Conservation (phyloP, 1,284 basidiomycete genomes). For the Ceratobasidium sp. region DNA sequence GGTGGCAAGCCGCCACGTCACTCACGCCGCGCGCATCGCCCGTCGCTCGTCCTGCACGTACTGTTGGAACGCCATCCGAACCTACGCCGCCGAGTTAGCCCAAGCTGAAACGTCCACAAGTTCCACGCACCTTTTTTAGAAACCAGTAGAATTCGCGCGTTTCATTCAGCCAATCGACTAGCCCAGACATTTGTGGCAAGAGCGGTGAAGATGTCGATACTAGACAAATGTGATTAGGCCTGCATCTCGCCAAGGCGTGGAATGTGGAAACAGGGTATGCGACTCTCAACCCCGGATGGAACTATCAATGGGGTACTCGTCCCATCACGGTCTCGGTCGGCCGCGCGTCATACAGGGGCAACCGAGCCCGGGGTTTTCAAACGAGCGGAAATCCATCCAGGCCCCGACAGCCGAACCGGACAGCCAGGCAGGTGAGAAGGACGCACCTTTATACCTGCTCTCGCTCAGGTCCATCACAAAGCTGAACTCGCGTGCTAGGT, state of each 20-base stretch:
- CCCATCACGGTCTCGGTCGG: slow-evolving; percentile 2
- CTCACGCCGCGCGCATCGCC: slow-evolving; percentile 6
- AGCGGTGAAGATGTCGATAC: slow-evolving; percentile 75
- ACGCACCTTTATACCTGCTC: slow-evolving; percentile 71
- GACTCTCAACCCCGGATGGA: slow-evolving; percentile 8
- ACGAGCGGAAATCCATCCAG: neutral
- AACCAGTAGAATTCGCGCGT: slow-evolving; percentile 71
- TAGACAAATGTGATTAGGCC: slow-evolving; percentile 51
- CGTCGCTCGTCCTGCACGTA: slow-evolving; percentile 48
- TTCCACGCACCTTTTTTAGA: slow-evolving; percentile 44
- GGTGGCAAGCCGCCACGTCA: slow-evolving; percentile 19
- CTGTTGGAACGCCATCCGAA: slow-evolving; percentile 47
- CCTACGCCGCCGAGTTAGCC: slow-evolving; percentile 19
- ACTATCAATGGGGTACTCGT: slow-evolving; percentile 14
- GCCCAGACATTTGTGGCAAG: slow-evolving; percentile 68
- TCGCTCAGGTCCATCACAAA: slow-evolving; percentile 79
- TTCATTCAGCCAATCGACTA: slow-evolving; percentile 72
- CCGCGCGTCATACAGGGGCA: neutral
- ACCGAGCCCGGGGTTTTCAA: slow-evolving; percentile 2
- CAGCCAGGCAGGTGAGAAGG: neutral
- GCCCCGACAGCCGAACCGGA: neutral
- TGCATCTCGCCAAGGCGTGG: neutral
- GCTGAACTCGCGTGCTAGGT: slow-evolving; percentile 72
- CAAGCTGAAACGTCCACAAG: neutral
- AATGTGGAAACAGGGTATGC: neutral